Evolutionary conservation across 176 grass and related monocot species (phyloP), one percentile per base, ranked within the genome.

Genomic region (Musa troglodytarum): DNA sequence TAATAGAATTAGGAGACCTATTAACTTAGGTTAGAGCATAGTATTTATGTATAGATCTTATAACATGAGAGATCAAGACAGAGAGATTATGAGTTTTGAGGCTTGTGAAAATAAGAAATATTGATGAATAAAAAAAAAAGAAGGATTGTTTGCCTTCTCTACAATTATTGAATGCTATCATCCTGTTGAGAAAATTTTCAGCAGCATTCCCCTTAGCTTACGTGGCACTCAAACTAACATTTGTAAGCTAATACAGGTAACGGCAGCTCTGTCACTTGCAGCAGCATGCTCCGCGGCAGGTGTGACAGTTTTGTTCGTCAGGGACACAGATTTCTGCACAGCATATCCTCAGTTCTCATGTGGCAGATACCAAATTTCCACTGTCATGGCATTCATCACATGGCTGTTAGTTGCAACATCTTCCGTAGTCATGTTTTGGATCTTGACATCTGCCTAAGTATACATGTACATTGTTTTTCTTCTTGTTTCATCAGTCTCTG

Each of bases 201-300:
- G 57, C 25, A 53, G 23, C 54, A 72, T 23, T 34, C 21, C 10
- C 24, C 54, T 17, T 73, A 54, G 26, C 34, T 43, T 6, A 43
- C 6, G 34, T 75, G 43, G 25, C 71, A 81, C 50, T 54, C 9
- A 21, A 62, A 25, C 5, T 53, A 54, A 74, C 43, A 19, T 74
- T 9, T 22, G 11, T 20, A 70, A 11, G 58, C 23, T 68, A 24
- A 64, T 87, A 55, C 82, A 97, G 94, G 88, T 91, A 78, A 85
- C 86, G 15, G 81, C 88, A 49, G 80, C 85, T 74, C 86, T 97
- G 55, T 93, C 94, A 28, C 92, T 97, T 15, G 77, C 94, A 49
- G 90, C 90, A 8, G 80, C 88, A 58, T 91, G 94, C 86, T 97
- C 94, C 8, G 85, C 94, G 55, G 90, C 84, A 23, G 90, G 88